Conservation (phyloP, 768 basidiomycete genomes). For the Mycena kentingensis region DNA sequence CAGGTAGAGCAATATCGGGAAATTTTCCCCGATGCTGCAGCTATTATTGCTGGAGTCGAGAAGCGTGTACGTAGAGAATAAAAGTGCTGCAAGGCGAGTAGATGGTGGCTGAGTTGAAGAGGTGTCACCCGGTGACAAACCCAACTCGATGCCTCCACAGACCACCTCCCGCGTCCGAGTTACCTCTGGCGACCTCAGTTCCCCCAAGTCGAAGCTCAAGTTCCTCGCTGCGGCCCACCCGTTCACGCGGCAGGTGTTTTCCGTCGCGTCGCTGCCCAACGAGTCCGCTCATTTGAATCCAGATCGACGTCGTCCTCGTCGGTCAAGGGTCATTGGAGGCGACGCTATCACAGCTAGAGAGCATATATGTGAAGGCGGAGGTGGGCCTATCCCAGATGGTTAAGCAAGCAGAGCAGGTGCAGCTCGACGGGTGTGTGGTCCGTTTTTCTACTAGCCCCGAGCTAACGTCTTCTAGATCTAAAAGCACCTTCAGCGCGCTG, state of each 20-base stretch:
- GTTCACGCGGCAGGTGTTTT: constrained; percentile 44
- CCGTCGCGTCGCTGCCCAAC: not conserved
- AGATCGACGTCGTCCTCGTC: constrained; percentile 68
- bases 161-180: too few species aligned
- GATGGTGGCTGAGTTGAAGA: too few species aligned
- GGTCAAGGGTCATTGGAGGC: constrained; percentile 41
- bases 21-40: too few species aligned
- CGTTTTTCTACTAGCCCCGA: not conserved
- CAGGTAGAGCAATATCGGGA: too few species aligned
- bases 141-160: too few species aligned
- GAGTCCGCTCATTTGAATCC: constrained; percentile 4
- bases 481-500: constrained; percentile 42
- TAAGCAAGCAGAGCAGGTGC: constrained; percentile 34
- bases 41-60: too few species aligned
- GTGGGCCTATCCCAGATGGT: constrained; percentile 47
- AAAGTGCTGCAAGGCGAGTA: too few species aligned
- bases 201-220: too few species aligned
- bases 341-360: constrained; percentile 42
- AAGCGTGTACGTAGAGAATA: too few species aligned
- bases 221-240: constrained; percentile 38
- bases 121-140: too few species aligned
- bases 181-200: too few species aligned
- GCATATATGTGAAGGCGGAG: constrained; percentile 47
- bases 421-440: constrained; percentile 29
- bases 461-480: not conserved